phyloP scores from a whole-genome alignment of 805 yeast species.

The Blastobotrys americana region DNA sequence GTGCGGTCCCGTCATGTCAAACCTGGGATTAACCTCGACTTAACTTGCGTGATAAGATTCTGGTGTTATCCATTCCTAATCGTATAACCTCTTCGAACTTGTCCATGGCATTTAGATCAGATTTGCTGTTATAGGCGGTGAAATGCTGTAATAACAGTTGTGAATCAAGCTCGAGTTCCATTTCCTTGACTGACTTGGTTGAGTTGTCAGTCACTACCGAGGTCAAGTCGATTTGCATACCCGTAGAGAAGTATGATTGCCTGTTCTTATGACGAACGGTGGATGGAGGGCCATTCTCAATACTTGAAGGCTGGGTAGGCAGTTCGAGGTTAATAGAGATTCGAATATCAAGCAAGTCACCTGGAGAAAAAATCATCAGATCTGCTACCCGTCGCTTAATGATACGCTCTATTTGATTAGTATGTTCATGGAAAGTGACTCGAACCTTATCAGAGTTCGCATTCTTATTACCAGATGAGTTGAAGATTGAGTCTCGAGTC shows the following conservation, averaged over 20 bases:
- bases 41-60: constrained; percentile 32
- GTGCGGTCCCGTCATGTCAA: neutral
- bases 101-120: constrained; percentile 38
- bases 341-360: constrained; percentile 68
- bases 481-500: constrained; percentile 15
- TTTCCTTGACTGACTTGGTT: constrained; percentile 31
- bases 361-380: constrained; percentile 65
- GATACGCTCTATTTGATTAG: constrained; percentile 48
- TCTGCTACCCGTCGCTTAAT: constrained; percentile 70
- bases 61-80: constrained; percentile 54
- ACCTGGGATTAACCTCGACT: constrained; percentile 11
- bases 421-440: constrained; percentile 25
- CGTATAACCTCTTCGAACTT: constrained; percentile 54
- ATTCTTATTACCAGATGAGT: constrained; percentile 5
- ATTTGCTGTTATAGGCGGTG: constrained; percentile 30
- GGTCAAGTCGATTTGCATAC: constrained; percentile 32
- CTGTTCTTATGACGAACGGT: constrained; percentile 65
- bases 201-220: constrained; percentile 22
- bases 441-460: constrained; percentile 24
- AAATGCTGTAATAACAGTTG: constrained; percentile 36
- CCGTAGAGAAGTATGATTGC: constrained; percentile 61
- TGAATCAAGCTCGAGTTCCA: constrained; percentile 47
- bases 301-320: constrained; percentile 35
- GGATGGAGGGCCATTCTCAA: constrained; percentile 46
- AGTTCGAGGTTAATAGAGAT: constrained; percentile 70